Conservation (phyloP, 2,329 filamentous ascomycete genomes). For the Sporothrix sp. region DNA sequence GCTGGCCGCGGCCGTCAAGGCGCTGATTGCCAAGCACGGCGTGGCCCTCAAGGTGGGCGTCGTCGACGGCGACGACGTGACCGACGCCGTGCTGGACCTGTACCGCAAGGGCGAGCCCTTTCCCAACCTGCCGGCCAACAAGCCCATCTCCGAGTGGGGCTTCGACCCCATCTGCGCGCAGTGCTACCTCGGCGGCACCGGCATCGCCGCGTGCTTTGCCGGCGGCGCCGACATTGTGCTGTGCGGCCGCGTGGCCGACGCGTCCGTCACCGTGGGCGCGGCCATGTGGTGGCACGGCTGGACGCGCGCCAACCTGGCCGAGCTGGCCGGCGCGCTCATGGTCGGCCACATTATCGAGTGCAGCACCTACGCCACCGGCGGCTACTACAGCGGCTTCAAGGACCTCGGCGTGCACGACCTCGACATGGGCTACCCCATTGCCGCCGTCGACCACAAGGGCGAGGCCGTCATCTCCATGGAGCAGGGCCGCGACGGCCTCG, state of each 20-base stretch:
- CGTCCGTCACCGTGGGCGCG: slow-evolving; percentile 35
- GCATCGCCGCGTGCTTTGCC: slow-evolving; percentile 27
- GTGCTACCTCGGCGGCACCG: slow-evolving; percentile 34
- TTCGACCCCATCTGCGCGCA: slow-evolving; percentile 15
- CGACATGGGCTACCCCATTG: slow-evolving; percentile 38
- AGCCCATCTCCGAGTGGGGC: slow-evolving; percentile 15
- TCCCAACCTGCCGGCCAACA: slow-evolving; percentile 14
- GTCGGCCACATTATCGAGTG: slow-evolving; percentile 37
- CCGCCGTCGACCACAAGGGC: slow-evolving; percentile 37
- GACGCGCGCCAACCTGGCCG: slow-evolving; percentile 31
- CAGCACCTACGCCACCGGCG: slow-evolving; percentile 35
- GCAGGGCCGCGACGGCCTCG: slow-evolving; percentile 17
- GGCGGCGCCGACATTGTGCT: slow-evolving; percentile 29
- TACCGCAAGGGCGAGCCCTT: slow-evolving; percentile 16
- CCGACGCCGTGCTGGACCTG: slow-evolving; percentile 14
- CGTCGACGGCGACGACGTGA: slow-evolving; percentile 25
- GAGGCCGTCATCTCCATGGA: slow-evolving; percentile 22
- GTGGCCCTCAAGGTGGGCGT: slow-evolving; percentile 24
- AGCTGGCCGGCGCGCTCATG: slow-evolving; percentile 33
- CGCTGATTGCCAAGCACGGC: slow-evolving; percentile 18
- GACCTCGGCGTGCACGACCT: slow-evolving; percentile 32
- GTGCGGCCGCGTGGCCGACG: slow-evolving; percentile 31
- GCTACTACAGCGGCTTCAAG: slow-evolving; percentile 37
- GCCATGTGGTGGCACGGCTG: slow-evolving; percentile 41
- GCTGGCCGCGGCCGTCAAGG: slow-evolving; percentile 14